Evolutionary conservation across 305 asterid species (phyloP).

Genomic region (Fraxinus paxiana): DNA sequence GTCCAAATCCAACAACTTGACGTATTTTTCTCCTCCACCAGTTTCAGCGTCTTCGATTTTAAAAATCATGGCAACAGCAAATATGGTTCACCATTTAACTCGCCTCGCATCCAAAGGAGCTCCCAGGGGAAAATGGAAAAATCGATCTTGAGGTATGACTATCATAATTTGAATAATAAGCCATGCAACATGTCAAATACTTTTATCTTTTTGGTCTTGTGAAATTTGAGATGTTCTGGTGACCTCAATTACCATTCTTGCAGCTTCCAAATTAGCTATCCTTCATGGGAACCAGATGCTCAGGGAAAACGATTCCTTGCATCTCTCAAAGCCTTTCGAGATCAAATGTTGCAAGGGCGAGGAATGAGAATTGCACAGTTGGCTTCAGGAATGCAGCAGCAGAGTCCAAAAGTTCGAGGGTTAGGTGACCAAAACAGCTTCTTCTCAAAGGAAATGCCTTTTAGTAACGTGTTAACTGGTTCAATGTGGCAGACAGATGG

Average conservation of each 20-base stretch:
- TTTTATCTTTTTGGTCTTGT: not conserved
- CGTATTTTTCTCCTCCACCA: slow-evolving; percentile 30
- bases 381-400: slow-evolving; percentile 38
- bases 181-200: not conserved
- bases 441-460: slow-evolving; percentile 40
- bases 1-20: not conserved
- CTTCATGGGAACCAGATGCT: slow-evolving; percentile 74
- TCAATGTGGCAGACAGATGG: slow-evolving; percentile 63
- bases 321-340: slow-evolving; percentile 56
- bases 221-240: not conserved
- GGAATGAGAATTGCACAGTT: slow-evolving; percentile 28
- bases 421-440: slow-evolving; percentile 35
- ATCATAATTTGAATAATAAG: not conserved
- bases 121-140: slow-evolving; percentile 98
- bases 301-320: slow-evolving; percentile 71
- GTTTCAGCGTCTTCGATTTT: slow-evolving; percentile 85
- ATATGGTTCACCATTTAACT: slow-evolving; percentile 71
- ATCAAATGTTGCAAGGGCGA: slow-evolving; percentile 55
- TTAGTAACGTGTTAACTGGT: slow-evolving; percentile 30
- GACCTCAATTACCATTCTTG: slow-evolving; percentile 9
- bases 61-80: slow-evolving; percentile 67
- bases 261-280: slow-evolving; percentile 79
- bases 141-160: slow-evolving; percentile 75
- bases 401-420: slow-evolving; percentile 40
- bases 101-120: slow-evolving; percentile 58